Percentiles rank a stretch among this genome's conserved stretches.
Evolutionary conservation across 208 protist species (phyloP).

Genomic region (Acanthamoeba rhysodes): DNA sequence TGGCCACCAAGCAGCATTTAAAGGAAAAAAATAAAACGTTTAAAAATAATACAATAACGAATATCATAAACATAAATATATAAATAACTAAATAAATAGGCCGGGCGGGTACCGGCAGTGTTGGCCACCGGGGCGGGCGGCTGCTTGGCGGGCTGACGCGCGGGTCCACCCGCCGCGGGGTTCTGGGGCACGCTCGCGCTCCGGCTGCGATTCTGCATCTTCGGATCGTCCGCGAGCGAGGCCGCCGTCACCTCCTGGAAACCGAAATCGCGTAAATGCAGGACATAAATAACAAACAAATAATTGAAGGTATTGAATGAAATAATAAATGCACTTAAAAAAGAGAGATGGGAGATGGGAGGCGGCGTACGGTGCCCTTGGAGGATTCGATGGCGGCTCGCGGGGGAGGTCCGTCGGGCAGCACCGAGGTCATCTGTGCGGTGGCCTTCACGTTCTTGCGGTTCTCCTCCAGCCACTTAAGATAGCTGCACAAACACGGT

Average conservation of each 20-base stretch:
- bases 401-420: slow-evolving; percentile 1
- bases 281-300: not conserved
- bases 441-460: slow-evolving; percentile 42
- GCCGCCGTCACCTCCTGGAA: not conserved
- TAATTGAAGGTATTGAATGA: too few species aligned
- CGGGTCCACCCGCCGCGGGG: not conserved
- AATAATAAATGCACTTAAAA: not conserved
- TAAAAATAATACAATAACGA: not conserved
- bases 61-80: not conserved
- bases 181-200: not conserved
- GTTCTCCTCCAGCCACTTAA: slow-evolving; percentile 75
- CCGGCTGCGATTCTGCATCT: not conserved
- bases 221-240: not conserved
- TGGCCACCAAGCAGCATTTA: not conserved
- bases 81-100: not conserved
- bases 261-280: not conserved
- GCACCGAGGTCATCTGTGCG: not conserved
- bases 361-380: not conserved
- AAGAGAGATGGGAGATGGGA: not conserved
- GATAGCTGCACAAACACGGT: not conserved
- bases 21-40: not conserved
- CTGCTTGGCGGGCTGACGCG: not conserved
- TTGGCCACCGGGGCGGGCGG: not conserved
- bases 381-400: slow-evolving; percentile 32
- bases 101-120: not conserved